These are phyloP conservation scores for Eucalyptus pauciflora DNA, from an alignment of 345 rosid genomes.

Conservation along the genomic window DNA sequence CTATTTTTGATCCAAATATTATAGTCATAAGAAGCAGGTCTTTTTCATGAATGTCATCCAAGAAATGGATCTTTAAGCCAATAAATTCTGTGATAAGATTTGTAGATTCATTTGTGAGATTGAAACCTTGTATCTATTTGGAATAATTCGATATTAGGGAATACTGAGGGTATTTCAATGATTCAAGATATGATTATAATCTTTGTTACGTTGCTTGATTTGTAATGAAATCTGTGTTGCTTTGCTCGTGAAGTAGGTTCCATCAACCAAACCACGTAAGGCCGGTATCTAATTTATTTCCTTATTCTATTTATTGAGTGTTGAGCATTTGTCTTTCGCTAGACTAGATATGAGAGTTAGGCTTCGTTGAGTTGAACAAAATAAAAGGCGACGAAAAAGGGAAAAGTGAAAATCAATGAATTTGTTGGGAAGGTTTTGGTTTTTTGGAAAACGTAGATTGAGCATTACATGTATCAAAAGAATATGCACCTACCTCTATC, in stretches of 20 bases:
- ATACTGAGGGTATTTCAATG: neutral
- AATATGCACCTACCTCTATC: neutral
- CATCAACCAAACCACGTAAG: too few relatives aligned
- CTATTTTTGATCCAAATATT: neutral
- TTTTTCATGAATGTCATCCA: neutral
- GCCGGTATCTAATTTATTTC: too few relatives aligned
- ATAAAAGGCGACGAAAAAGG: neutral
- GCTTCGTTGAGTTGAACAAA: neutral
- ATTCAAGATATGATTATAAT: neutral
- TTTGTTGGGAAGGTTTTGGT: neutral
- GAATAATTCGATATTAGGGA: neutral
- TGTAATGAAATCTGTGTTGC: neutral
- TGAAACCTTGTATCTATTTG: neutral
- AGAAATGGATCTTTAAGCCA: neutral
- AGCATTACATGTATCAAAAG: neutral
- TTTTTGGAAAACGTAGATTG: neutral
- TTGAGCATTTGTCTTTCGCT: neutral
- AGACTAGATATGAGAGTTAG: neutral
- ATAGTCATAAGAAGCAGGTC: neutral
- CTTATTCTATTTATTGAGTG: neutral
- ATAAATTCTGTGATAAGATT: neutral
- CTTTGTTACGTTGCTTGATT: neutral
- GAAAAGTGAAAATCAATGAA: neutral
- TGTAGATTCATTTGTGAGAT: neutral
- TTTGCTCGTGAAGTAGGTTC: neutral